These are phyloP conservation scores for Hirschioporus abietinus DNA, from an alignment of 768 basidiomycete species.

Conservation along the genomic window DNA sequence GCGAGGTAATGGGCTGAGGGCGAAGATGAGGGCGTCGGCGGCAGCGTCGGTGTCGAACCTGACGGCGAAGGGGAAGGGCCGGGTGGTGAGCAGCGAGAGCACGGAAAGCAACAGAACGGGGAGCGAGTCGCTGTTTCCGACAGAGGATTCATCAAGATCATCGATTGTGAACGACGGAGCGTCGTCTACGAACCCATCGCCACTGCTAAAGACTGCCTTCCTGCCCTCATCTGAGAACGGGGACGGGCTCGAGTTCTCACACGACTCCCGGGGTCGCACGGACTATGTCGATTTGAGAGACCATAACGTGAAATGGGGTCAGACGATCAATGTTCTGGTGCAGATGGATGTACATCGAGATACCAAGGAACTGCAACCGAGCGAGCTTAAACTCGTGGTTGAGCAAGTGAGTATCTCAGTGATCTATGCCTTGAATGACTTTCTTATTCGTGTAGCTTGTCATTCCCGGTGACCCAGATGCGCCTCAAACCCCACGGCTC, in stretches of 20 bases:
- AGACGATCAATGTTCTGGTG: constrained; percentile 49
- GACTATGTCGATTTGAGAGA: constrained; percentile 54
- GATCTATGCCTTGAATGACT: neutral
- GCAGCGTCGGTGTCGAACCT: constrained; percentile 12
- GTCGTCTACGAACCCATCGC: constrained; percentile 10
- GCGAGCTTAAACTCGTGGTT: constrained; percentile 61
- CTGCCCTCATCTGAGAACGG: constrained; percentile 3
- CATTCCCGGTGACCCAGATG: constrained; percentile 47
- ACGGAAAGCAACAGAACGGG: constrained; percentile 10
- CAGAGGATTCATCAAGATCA: constrained; percentile 22
- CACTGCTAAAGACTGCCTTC: constrained; percentile 10
- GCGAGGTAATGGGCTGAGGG: constrained; percentile 35
- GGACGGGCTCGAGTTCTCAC: constrained; percentile 13
- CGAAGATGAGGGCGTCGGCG: constrained; percentile 30
- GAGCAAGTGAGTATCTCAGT: constrained; percentile 37
- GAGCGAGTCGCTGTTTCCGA: constrained; percentile 18
- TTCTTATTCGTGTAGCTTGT: constrained; percentile 38
- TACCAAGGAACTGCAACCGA: constrained; percentile 41
- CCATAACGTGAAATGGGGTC: constrained; percentile 60
- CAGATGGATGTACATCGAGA: constrained; percentile 58
- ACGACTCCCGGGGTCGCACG: constrained; percentile 56
- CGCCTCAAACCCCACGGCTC: constrained; percentile 53
- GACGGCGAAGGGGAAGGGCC: constrained; percentile 10
- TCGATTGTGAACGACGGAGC: constrained; percentile 18
- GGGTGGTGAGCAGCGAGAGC: constrained; percentile 8